Percentiles rank a stretch among this genome's conserved stretches.
These are phyloP conservation scores for Triticum dicoccoides DNA, from an alignment of 176 grass and related monocot genomes.

Conservation along the genomic window DNA sequence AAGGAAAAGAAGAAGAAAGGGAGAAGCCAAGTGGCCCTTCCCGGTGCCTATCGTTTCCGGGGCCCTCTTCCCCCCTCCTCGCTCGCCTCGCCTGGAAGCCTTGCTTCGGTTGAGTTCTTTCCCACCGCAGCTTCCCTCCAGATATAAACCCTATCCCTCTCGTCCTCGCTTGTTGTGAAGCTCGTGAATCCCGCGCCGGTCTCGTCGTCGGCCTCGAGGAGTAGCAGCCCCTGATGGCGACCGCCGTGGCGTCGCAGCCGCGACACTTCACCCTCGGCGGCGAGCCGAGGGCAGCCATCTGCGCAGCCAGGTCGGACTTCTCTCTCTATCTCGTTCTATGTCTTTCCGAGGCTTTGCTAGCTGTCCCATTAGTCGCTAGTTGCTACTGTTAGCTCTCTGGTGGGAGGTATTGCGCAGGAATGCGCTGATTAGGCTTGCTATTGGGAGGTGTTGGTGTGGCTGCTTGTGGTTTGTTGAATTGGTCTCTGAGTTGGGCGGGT, in stretches of 20 bases:
- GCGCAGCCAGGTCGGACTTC: slow-evolving; percentile 31
- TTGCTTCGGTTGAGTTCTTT: slow-evolving; percentile 8
- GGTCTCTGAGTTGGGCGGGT: background rate
- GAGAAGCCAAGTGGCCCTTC: slow-evolving; percentile 29
- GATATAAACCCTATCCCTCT: slow-evolving; percentile 55
- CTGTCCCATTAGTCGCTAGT: background rate
- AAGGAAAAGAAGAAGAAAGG: background rate
- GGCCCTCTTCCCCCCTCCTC: background rate
- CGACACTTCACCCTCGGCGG: slow-evolving; percentile 32
- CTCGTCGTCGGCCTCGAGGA: slow-evolving; percentile 1
- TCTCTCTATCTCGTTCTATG: background rate
- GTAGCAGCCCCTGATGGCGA: slow-evolving; percentile 24
- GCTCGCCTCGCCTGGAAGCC: background rate
- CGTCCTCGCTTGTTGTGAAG: background rate
- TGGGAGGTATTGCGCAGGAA: background rate
- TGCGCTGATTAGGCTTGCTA: slow-evolving; percentile 1
- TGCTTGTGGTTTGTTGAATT: background rate
- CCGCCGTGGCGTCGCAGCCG: slow-evolving; percentile 51
- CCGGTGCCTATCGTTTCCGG: slow-evolving; percentile 47
- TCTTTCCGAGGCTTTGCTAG: background rate
- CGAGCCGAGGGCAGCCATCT: slow-evolving; percentile 36
- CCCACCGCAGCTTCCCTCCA: slow-evolving; percentile 48
- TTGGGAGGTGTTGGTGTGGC: background rate
- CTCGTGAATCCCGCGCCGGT: background rate
- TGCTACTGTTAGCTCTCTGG: background rate